Evolutionary conservation across 352 stramenopile genomes (phyloP), one percentile per base, ranked within the genome.

Genomic region (Phytophthora cajani): DNA sequence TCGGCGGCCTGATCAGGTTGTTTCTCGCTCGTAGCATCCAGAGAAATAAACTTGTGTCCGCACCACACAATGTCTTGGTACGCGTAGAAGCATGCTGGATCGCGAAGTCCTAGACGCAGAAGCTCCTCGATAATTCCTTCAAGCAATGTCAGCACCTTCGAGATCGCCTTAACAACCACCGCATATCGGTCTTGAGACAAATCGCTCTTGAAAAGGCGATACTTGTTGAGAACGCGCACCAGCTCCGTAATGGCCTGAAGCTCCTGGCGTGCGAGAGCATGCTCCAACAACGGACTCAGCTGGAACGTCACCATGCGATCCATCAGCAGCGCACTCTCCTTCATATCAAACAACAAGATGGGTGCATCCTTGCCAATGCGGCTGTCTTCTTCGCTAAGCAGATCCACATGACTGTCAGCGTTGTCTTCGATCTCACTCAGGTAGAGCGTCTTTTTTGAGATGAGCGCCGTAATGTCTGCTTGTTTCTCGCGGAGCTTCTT

Each of bases 11-110:
- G 36, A 25, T 71, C 55, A n/a, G 5, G 53, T 36, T 74, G 36
- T 4, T 38, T 14, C 32, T 71, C 49, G 14, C 33, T 60, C 0
- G 25, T 50, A 47, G 19, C 40, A 11, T 66, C 63, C 6, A 58
- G 19, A 52, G 58, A 72, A 58, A 64, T 21, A 57, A 90, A 89
- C 51, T 78, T 82, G 65, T 95, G 87, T 1, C 85, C 89, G 44
- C 86, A 89, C 89, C 89, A 97, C n/a, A 92, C 78, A 52, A 97
- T 87, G 44, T 97, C 87, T 63, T 97, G 87, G 65, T 94, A 95
- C 6, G 84, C 83, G 51, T 89, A 80, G 66, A 88, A 94, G 14
- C 71, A 90, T 17, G 82, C 71, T 19, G 88, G 86, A 50, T 84
- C 81, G 4, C 88, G 86, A 50, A 91, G 65, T 2, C 84, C 81